These are phyloP conservation scores for Pyrus communis DNA, from an alignment of 306 rosid genomes.

Conservation along the genomic window DNA sequence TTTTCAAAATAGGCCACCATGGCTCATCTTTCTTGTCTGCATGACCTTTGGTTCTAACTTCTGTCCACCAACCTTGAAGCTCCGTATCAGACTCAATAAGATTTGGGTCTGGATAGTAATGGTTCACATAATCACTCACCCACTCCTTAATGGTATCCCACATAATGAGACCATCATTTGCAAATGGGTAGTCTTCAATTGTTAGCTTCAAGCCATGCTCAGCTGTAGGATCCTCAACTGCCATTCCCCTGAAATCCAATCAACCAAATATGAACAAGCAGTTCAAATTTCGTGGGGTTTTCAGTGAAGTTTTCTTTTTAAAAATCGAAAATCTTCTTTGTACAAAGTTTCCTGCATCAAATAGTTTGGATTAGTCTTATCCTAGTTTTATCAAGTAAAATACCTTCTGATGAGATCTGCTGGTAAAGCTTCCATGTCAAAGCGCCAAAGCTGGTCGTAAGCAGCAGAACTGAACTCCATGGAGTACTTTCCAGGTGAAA, in stretches of 20 bases:
- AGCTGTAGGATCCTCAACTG: conserved; percentile 27
- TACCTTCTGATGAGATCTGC: conserved; percentile 37
- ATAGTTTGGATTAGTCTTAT: not conserved
- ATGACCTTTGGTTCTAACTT: conserved; percentile 29
- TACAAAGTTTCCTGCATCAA: not conserved
- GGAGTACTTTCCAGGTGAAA: conserved; percentile 26
- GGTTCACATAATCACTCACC: conserved; percentile 29
- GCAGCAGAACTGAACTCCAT: conserved; percentile 27
- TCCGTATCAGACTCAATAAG: conserved; percentile 20
- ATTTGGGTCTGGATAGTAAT: conserved; percentile 21
- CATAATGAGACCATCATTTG: conserved; percentile 30
- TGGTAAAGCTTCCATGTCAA: conserved; percentile 32
- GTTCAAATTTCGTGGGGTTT: not conserved
- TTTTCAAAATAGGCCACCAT: conserved; percentile 34
- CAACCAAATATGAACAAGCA: not conserved
- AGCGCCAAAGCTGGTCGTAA: conserved; percentile 28
- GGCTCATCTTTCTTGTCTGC: conserved; percentile 38
- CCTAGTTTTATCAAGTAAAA: not conserved
- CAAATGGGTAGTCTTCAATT: conserved; percentile 37
- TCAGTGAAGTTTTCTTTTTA: not conserved
- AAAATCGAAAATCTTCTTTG: not conserved
- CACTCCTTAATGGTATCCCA: conserved; percentile 31
- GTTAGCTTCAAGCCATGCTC: conserved; percentile 33
- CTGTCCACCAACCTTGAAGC: conserved; percentile 44
- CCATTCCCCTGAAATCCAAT: conserved; percentile 27